phyloP scores from a whole-genome alignment of 768 basidiomycete genomes.

The Chiua virens region DNA sequence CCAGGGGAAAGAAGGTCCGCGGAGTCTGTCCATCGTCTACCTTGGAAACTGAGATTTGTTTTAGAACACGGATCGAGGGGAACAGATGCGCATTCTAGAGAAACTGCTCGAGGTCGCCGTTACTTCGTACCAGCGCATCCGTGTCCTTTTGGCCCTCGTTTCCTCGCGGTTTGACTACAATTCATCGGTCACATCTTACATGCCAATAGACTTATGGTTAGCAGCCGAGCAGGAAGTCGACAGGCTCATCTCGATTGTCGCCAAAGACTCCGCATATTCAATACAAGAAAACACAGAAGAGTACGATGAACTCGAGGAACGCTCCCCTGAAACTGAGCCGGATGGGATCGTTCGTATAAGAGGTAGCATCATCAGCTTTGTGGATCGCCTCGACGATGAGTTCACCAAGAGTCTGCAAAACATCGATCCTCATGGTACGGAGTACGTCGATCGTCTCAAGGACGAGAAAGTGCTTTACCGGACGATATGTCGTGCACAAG shows the following conservation, averaged over 20 bases:
- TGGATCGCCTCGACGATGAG: constrained; percentile 96
- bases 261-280: constrained; percentile 69
- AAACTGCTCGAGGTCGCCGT: constrained; percentile 81
- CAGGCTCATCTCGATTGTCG: constrained; percentile 78
- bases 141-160: constrained; percentile 90
- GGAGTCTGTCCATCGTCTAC: background rate
- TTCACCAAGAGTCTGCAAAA: constrained; percentile 97
- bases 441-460: constrained; percentile 95
- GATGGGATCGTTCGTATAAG: constrained; percentile 82
- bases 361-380: constrained; percentile 93
- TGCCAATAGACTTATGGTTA: constrained; percentile 92
- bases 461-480: constrained; percentile 94
- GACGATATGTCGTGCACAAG: constrained; percentile 90
- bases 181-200: constrained; percentile 78
- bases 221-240: constrained; percentile 87
- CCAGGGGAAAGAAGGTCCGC: constrained; percentile 90
- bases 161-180: constrained; percentile 98
- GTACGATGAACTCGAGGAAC: constrained; percentile 88
- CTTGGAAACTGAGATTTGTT: constrained; percentile 12
- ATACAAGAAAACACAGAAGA: constrained; percentile 87
- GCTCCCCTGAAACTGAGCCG: constrained; percentile 69
- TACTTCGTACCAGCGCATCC: constrained; percentile 90
- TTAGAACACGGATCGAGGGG: constrained; percentile 93
- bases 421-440: constrained; percentile 98
- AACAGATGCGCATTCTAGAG: constrained; percentile 91